These are phyloP conservation scores for Alternaria alternata DNA, from an alignment of 2,329 filamentous ascomycete species.

Conservation along the genomic window DNA sequence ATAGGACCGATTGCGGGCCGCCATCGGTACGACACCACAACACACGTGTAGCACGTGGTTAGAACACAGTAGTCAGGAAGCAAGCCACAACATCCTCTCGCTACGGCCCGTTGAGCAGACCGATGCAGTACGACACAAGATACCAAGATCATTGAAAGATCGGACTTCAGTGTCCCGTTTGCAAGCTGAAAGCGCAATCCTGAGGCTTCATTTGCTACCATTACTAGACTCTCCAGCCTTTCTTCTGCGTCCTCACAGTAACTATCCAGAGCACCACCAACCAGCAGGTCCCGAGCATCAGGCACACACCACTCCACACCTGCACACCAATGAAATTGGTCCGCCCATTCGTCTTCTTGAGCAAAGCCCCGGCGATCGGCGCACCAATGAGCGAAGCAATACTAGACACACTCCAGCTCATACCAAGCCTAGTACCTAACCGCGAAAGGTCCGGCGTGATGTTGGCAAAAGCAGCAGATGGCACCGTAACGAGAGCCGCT, in stretches of 20 bases:
- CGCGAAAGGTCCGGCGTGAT: conserved; percentile 48
- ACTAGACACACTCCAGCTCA: conserved; percentile 49
- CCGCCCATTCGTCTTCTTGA: conserved; percentile 32
- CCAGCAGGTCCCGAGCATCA: conserved; percentile 41
- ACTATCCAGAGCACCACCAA: conserved; percentile 38
- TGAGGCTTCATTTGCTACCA: background rate
- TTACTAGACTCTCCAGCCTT: conserved; percentile 41
- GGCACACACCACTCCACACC: conserved; percentile 47
- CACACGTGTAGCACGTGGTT: background rate
- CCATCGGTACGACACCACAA: background rate
- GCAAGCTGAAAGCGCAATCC: background rate
- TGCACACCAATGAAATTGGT: conserved; percentile 45
- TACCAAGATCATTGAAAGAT: background rate
- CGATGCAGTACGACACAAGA: background rate
- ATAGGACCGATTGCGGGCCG: conserved; percentile 3
- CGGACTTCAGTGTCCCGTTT: background rate
- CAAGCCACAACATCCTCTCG: background rate
- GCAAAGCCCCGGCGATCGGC: conserved; percentile 47
- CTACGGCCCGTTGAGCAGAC: background rate
- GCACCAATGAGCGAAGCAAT: conserved; percentile 48
- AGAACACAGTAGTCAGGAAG: background rate
- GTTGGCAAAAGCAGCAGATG: conserved; percentile 47
- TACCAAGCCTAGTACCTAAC: conserved; percentile 48
- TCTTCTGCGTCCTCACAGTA: conserved; percentile 34
- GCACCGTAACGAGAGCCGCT: conserved; percentile 48